These are phyloP conservation scores for Bromus sterilis DNA, from an alignment of 176 grass and related monocot species.

Conservation along the genomic window DNA sequence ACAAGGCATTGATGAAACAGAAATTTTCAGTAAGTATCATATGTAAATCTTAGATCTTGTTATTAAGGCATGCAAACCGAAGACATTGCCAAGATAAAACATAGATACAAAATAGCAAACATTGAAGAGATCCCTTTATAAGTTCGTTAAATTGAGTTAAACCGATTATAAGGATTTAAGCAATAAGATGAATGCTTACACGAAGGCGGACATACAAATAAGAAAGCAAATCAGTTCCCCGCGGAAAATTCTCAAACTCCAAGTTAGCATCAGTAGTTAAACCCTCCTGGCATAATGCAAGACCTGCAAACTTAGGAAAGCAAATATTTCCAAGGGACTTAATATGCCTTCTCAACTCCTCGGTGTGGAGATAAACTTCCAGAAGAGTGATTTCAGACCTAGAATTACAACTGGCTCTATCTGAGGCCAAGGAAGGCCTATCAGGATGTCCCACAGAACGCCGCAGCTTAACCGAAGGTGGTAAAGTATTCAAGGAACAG, in stretches of 20 bases:
- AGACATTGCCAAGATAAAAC: conserved; percentile 12
- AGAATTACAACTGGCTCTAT: conserved; percentile 24
- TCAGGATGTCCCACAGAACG: conserved; percentile 20
- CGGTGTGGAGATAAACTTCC: conserved; percentile 89
- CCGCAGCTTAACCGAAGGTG: conserved; percentile 61
- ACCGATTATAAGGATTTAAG: neutral
- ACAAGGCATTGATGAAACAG: neutral
- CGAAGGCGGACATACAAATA: conserved; percentile 92
- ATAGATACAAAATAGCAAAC: neutral
- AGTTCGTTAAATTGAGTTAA: conserved; percentile 8
- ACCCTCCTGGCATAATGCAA: conserved; percentile 67
- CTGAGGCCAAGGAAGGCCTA: conserved; percentile 7
- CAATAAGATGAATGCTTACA: conserved; percentile 67
- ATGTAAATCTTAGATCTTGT: neutral
- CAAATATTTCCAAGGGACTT: conserved; percentile 90
- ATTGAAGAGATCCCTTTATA: conserved; percentile 1
- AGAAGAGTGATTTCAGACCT: conserved; percentile 66
- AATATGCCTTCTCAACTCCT: conserved; percentile 81
- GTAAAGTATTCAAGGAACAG: conserved; percentile 80
- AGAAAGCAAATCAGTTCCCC: conserved; percentile 83
- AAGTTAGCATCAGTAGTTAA: conserved; percentile 64
- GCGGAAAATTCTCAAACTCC: conserved; percentile 80
- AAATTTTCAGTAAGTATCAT: conserved; percentile 5
- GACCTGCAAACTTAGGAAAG: conserved; percentile 70
- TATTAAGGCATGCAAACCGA: neutral